Conservation (phyloP, 2,329 filamentous ascomycete genomes). For the Trichoderma sp. region DNA sequence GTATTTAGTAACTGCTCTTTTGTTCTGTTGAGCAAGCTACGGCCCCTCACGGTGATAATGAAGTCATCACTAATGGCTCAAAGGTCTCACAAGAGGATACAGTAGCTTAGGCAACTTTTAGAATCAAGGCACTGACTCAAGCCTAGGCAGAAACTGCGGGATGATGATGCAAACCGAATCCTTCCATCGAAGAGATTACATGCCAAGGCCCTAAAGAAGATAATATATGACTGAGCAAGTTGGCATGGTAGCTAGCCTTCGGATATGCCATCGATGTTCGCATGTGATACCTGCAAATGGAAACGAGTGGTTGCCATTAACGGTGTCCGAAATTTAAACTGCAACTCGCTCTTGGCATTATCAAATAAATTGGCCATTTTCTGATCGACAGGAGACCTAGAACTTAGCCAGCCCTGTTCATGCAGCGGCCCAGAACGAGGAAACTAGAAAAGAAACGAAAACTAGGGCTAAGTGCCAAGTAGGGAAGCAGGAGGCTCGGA, state of each 20-base stretch:
- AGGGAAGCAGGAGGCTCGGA: background rate
- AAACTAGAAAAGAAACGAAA: conserved; percentile 1
- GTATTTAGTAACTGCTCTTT: background rate
- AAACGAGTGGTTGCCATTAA: background rate
- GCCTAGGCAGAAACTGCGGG: background rate
- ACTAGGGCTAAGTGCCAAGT: background rate
- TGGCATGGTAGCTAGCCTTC: background rate
- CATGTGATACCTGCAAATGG: background rate
- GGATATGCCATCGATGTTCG: background rate
- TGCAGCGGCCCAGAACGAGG: background rate
- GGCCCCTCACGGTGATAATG: background rate
- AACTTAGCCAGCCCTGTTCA: background rate
- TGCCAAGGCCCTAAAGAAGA: background rate
- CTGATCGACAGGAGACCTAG: conserved; percentile 24
- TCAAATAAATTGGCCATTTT: background rate
- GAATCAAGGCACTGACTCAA: background rate
- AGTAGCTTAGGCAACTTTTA: conserved; percentile 6
- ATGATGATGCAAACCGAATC: background rate
- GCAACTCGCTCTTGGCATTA: conserved; percentile 16
- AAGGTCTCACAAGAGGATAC: background rate
- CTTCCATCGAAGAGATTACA: background rate
- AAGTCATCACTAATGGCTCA: background rate
- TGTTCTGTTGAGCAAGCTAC: background rate
- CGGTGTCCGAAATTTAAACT: background rate
- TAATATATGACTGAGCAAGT: background rate